These are phyloP conservation scores for Saccharomyces kudriavzevii DNA, from an alignment of 805 yeast genomes.

Conservation along the genomic window DNA sequence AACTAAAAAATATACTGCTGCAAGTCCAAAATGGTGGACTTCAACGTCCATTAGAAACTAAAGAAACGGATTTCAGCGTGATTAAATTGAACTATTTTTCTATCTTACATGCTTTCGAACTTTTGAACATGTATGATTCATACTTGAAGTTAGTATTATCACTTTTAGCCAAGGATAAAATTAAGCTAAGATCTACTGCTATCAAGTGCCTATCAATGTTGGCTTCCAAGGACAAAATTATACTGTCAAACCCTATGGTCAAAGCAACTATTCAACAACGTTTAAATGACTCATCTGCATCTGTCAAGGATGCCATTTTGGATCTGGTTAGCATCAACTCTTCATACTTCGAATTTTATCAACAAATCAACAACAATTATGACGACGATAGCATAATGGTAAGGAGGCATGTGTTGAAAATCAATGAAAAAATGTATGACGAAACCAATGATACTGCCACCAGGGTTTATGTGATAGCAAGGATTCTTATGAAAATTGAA, in stretches of 20 bases:
- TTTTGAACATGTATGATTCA: slow-evolving; percentile 39
- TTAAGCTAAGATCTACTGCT: slow-evolving; percentile 53
- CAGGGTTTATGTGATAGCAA: slow-evolving; percentile 40
- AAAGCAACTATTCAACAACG: slow-evolving; percentile 44
- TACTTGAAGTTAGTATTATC: slow-evolving; percentile 44
- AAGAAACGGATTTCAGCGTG: not conserved
- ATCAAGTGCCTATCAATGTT: slow-evolving; percentile 53
- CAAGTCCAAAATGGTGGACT: not conserved
- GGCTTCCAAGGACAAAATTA: slow-evolving; percentile 42
- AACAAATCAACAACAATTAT: slow-evolving; percentile 36
- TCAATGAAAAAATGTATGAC: slow-evolving; percentile 42
- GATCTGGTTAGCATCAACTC: slow-evolving; percentile 47
- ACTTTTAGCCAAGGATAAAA: slow-evolving; percentile 41
- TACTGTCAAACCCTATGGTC: slow-evolving; percentile 44
- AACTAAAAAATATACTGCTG: not conserved
- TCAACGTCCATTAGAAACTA: not conserved
- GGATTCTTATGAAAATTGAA: slow-evolving; percentile 46
- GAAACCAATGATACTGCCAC: slow-evolving; percentile 26
- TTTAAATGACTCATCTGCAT: slow-evolving; percentile 54
- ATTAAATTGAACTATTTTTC: slow-evolving; percentile 14
- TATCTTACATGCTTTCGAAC: slow-evolving; percentile 17
- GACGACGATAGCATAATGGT: slow-evolving; percentile 58
- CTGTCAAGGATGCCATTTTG: slow-evolving; percentile 68
- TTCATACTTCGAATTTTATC: slow-evolving; percentile 37
- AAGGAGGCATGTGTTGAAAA: slow-evolving; percentile 50